Evolutionary conservation across 139 green algal genomes (phyloP), one percentile per base, ranked within the genome.

Genomic region (Chlorella sp.): DNA sequence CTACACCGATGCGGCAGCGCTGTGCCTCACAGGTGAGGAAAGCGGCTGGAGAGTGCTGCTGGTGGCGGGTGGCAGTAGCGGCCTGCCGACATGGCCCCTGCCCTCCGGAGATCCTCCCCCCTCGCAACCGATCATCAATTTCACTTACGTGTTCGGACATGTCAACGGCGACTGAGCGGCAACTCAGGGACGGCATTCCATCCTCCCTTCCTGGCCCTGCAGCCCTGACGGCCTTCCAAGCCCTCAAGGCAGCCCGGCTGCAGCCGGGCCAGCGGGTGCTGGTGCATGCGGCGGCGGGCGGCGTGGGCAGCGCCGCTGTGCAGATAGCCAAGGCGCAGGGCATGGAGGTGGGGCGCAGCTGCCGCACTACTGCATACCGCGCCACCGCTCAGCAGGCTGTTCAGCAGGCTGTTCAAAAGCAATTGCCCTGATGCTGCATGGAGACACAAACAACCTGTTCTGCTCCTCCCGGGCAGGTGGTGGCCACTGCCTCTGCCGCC

Each of bases 311-410:
- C 32, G 64, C 64, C 5, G 64, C 64, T 11, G 64, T 71, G 64
- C 64, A 71, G n/a, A 36, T 71, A 23, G 64, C 64, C 5, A 71
- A 71, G n/a, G 64, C 64, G 64, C 64, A 71, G 64, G 64, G 64
- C 4, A 12, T 71, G n/a, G 7, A 71, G 64, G 64, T 71, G n/a
- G n/a, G 64, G 20, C 20, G 23, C 57, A 26, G 57, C 20, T 25
- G 7, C 44, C 44, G 44, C 44, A 55, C 7, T 11, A 55, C 7
- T 55, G 44, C 11, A 11, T 11, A 11, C 44, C 44, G 11, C 7
- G 7, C 11, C 44, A 55, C 44, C 44, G 11, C 44, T 55, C 7
- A 7, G 7, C 7, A 7, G 7, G 7, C 44, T 55, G 11, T 17
- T 7, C 44, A 7, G 44, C 44, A 17, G 44, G 44, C 44, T 55